Evolutionary conservation across 176 grass and related monocot species (phyloP), one percentile per base, ranked within the genome.

Genomic region (Tillandsia fasciculata): DNA sequence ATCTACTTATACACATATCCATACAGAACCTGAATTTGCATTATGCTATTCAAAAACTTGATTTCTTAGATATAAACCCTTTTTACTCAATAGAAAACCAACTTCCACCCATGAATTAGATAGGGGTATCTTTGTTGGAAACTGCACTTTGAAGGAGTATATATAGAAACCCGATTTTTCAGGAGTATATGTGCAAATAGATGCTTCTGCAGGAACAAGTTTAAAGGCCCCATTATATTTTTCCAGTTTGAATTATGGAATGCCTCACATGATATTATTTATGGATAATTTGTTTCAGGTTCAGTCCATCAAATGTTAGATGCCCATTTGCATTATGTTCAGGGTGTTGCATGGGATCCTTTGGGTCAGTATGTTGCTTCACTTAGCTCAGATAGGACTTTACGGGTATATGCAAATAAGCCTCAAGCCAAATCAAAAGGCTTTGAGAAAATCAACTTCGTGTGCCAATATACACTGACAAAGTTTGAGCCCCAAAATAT

Each of bases 301-400:
- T 50, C 22, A 0, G 84, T 93, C n/a, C 86, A 85, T 56, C 94
- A 99, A 75, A 93, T 82, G 65, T 68, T 99, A 59, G 94, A 92
- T 77, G 83, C 84, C 6, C 94, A 99, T 84, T 82, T 99, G 66
- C 94, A 99, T 79, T 99, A 99, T 87, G 94, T 99, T 83, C 94
- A 99, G 74, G 94, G 89, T 47, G 94, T 99, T 61, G 63, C 94
- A 1, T 99, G 94, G 94, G 94, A 99, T 77, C 94, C 94, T 76
- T 52, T 99, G 54, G 94, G 84, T 50, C 87, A 93, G 26, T 99
- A 87, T 68, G 81, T 93, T 59, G 86, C 89, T 66, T 99, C 94
- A 11, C 33, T 99, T 76, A 99, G 94, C 82, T 99, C 89, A 18
- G 94, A 99, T 61, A 81, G 94, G 65, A 99, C 94, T 42, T 99